Evolutionary conservation across 768 basidiomycete species (phyloP), one percentile per base, ranked within the genome.

Genomic region (Phanerochaete sordida): DNA sequence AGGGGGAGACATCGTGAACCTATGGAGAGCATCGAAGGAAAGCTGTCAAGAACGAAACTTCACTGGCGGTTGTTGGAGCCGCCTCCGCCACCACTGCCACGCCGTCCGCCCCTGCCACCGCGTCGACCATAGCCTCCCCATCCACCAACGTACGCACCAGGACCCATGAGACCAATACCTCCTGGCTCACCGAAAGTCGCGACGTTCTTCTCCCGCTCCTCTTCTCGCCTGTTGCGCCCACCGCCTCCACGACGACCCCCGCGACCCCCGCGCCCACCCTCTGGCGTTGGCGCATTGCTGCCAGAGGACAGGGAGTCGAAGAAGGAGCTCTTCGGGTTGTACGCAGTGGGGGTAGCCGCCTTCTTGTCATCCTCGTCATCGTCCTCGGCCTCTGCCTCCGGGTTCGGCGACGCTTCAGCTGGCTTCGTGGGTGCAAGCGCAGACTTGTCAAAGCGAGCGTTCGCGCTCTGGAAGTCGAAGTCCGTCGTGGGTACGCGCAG

Each of bases 151-250:
- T 90, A 90, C 12, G 85, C 86, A 39, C 88, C 88, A 27, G 89
- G 89, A 0, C 90, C 90, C 78, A 91, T 80, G 53, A 90, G 70
- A 6, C 90, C 89, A 19, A 89, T 82, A 50, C 88, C 88, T 12
- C 90, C 90, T 8, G 91, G 85, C 70, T 93, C 91, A 2, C 91
- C 92, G 78, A 94, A 94, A 8, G 91, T 93, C 30, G 88, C 88
- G 9, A 93, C 84, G 66, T 93, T 93, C 72, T 82, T 84, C 72
- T 91, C 90, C 61, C 91, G 74, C 69, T 93, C 91, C 66, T 93
- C 92, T 65, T 93, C 91, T 46, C 91, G 74, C 65, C 91, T 79
- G 65, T 84, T 90, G 55, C 87, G 77, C 0, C 86, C 90, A 0
- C 74, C 79, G 4, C 80, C 78, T 16, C 81, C 74, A 45, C 81